Evolutionary conservation across 2,329 filamentous ascomycete genomes (phyloP), one percentile per base, ranked within the genome.

Genomic region (Ophiocordyceps camponoti-rufipedis): DNA sequence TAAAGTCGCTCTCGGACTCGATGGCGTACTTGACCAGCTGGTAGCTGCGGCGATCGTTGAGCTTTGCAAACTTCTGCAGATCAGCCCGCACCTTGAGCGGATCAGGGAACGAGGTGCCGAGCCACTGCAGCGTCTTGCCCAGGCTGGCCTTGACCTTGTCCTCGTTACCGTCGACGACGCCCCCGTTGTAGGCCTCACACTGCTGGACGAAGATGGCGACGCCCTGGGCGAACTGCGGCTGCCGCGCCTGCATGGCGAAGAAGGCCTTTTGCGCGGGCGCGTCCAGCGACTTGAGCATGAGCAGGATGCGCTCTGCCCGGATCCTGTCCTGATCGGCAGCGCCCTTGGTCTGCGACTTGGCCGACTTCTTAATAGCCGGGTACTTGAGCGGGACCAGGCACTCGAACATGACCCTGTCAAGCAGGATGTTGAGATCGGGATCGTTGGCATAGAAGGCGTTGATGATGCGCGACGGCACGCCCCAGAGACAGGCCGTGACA

Each of bases 401-500:
- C 54, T 96, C 89, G 57, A 83, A 94, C 49, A 94, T 70, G 31
- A 89, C 85, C 45, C 81, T 78, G 53, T 94, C 86, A 18, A 96
- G 72, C 35, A 93, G 69, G 18, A 86, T 74, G 55, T 93, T 91
- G 45, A 95, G 76, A 51, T 94, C 87, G 1, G 70, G 67, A 57
- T 95, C 87, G 56, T 95, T 95, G 48, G 86, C 82, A 59, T 94
- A 98, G 55, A 82, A 88, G 0, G 82, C 81, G 56, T 87, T 86
- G 50, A 95, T 78, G 41, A 98, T 86, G 49, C 78, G 82, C 1
- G 82, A 82, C 2, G 91, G 89, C 38, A 93, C 86, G 23, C 80
- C 80, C 7, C 80, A 82, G 12, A 98, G 68, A n/a, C 89, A 74
- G 10, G 76, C 68, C 12, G 73, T 74, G 18, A 94, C 81, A 16